Conservation (phyloP, 139 green algal genomes). For the Chlamydomonas sp. region DNA sequence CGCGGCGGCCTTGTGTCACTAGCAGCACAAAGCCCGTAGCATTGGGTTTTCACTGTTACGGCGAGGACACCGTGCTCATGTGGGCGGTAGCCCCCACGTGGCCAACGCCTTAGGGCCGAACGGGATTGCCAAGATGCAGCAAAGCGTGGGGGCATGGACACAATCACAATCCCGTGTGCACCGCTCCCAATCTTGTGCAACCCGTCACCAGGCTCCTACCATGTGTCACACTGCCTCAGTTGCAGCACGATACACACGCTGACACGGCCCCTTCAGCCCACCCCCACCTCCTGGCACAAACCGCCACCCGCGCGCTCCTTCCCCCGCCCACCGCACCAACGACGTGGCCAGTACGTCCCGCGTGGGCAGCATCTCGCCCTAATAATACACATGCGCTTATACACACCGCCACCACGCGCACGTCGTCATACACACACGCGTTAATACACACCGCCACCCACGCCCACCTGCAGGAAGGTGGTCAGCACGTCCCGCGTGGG, state of each 20-base stretch:
- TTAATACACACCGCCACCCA: not conserved
- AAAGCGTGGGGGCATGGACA: too few relatives aligned
- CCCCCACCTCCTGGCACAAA: not conserved
- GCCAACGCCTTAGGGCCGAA: too few relatives aligned
- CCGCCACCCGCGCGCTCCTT: constrained; percentile 55
- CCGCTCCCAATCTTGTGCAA: too few relatives aligned
- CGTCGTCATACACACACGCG: not conserved
- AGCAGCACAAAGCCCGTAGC: too few relatives aligned
- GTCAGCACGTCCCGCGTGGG: constrained; percentile 53
- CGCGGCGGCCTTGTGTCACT: too few relatives aligned
- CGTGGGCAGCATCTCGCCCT: constrained; percentile 35
- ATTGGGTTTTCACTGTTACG: not conserved
- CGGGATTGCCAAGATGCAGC: too few relatives aligned
- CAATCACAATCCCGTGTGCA: too few relatives aligned
- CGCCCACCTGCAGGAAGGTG: constrained; percentile 73
- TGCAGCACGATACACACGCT: not conserved
- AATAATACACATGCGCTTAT: too few relatives aligned
- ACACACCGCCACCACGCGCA: not conserved
- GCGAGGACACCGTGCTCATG: too few relatives aligned
- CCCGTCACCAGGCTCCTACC: too few relatives aligned
- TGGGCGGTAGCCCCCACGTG: too few relatives aligned
- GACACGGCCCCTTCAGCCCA: not conserved
- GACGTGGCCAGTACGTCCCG: constrained; percentile 68
- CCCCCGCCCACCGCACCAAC: not conserved
- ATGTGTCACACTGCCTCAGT: too few relatives aligned